Percentiles rank a stretch among this genome's conserved stretches.
These are phyloP conservation scores for Coffea humblotiana DNA, from an alignment of 305 asterid genomes.

Conservation along the genomic window DNA sequence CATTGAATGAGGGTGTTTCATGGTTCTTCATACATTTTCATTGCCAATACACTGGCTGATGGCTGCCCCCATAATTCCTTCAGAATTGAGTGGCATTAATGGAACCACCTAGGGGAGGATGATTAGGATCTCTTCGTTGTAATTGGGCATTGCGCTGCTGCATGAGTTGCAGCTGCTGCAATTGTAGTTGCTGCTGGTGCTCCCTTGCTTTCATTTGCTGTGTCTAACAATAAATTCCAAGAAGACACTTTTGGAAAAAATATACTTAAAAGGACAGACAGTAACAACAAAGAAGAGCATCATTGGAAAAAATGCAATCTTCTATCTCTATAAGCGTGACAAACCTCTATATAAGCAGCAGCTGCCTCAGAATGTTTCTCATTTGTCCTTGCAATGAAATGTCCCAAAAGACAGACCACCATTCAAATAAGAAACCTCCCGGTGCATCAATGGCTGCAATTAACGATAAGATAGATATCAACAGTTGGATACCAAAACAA, in stretches of 20 bases:
- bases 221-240: constrained; percentile 41
- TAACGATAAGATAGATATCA: not conserved
- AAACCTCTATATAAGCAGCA: constrained; percentile 95
- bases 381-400: constrained; percentile 94
- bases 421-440: constrained; percentile 97
- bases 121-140: constrained; percentile 94
- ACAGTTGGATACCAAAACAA: not conserved
- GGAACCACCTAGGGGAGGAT: constrained; percentile 83
- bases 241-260: not conserved
- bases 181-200: constrained; percentile 84
- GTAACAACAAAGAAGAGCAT: not conserved
- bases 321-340: not conserved
- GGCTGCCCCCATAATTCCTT: constrained; percentile 98
- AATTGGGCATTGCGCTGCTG: constrained; percentile 91
- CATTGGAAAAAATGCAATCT: not conserved
- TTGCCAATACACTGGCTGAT: constrained; percentile 87
- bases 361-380: constrained; percentile 99
- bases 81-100: constrained; percentile 77
- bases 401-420: constrained; percentile 99
- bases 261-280: not conserved
- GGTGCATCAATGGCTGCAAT: constrained; percentile 98
- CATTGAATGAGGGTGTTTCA: constrained; percentile 90
- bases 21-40: constrained; percentile 94
- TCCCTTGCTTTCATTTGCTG: constrained; percentile 95
- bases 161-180: constrained; percentile 95